Percentiles rank a stretch among this genome's conserved stretches.
Evolutionary conservation across 2,329 filamentous ascomycete genomes (phyloP).

Genomic region (Ceratocystiopsis sp.): DNA sequence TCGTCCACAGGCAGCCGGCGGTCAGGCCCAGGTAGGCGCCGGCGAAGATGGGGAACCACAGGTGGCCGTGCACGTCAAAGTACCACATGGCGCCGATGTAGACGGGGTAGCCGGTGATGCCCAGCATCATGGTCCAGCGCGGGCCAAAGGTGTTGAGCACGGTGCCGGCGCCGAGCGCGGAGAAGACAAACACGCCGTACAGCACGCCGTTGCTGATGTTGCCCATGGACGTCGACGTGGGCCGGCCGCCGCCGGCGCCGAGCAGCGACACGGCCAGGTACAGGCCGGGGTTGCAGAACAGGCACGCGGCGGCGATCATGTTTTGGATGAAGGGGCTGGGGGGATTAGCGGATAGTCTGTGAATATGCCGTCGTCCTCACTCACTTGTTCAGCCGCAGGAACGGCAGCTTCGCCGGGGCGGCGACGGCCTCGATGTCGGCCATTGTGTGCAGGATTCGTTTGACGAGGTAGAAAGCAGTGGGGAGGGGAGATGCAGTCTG

Average conservation of each 20-base stretch:
- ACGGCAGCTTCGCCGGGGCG: slow-evolving; percentile 1
- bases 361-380: neutral
- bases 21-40: slow-evolving; percentile 15
- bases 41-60: slow-evolving; percentile 12
- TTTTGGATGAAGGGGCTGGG: slow-evolving; percentile 1
- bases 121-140: slow-evolving; percentile 7
- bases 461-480: too few species aligned
- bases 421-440: too few species aligned
- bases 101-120: slow-evolving; percentile 13
- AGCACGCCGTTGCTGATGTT: slow-evolving; percentile 14
- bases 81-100: slow-evolving; percentile 16
- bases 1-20: slow-evolving; percentile 16
- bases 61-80: slow-evolving; percentile 12
- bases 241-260: slow-evolving; percentile 14
- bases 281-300: slow-evolving; percentile 2
- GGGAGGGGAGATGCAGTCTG: too few species aligned
- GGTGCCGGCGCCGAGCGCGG: slow-evolving; percentile 12
- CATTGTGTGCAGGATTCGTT: too few species aligned
- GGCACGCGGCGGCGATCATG: neutral
- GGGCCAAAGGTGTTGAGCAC: slow-evolving; percentile 14
- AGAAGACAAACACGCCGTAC: slow-evolving; percentile 15
- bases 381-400: slow-evolving; percentile 5
- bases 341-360: too few species aligned
- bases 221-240: slow-evolving; percentile 12
- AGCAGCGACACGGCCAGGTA: slow-evolving; percentile 7